Conservation (phyloP, 2,329 filamentous ascomycete species). For the Fusarium siculi region DNA sequence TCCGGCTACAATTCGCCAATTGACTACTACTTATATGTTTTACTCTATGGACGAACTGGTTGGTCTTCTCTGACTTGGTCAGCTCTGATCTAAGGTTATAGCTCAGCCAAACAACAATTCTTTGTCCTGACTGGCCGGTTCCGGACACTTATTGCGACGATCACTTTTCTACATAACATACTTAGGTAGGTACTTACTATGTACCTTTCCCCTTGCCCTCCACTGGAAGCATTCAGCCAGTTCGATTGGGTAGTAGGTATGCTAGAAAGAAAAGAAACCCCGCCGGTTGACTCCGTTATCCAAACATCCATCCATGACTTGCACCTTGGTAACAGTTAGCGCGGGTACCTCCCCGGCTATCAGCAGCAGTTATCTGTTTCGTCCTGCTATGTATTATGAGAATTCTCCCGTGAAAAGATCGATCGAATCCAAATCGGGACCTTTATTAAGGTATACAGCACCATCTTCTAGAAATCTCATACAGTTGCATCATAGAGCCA, state of each 20-base stretch:
- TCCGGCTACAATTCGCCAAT: neutral
- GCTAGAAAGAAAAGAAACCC: neutral
- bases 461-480: neutral
- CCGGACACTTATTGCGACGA: slow-evolving; percentile 18
- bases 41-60: neutral
- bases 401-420: neutral
- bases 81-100: slow-evolving; percentile 17
- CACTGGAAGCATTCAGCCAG: neutral
- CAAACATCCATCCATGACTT: neutral
- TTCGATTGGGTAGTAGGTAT: slow-evolving; percentile 19
- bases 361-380: neutral
- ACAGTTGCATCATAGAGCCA: slow-evolving; percentile 2
- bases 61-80: slow-evolving; percentile 15
- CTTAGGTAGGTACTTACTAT: too few species aligned
- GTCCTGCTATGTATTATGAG: neutral
- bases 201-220: slow-evolving; percentile 13
- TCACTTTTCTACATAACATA: slow-evolving; percentile 14
- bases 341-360: neutral
- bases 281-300: slow-evolving; percentile 26
- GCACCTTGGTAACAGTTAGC: neutral
- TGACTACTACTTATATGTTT: neutral
- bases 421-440: slow-evolving; percentile 2
- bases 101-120: slow-evolving; percentile 12
- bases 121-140: slow-evolving; percentile 33
- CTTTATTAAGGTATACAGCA: neutral